Percentiles rank a stretch among this genome's conserved stretches.
phyloP scores from a whole-genome alignment of 2,329 filamentous ascomycete genomes.

The Hyphodiscus sp. region DNA sequence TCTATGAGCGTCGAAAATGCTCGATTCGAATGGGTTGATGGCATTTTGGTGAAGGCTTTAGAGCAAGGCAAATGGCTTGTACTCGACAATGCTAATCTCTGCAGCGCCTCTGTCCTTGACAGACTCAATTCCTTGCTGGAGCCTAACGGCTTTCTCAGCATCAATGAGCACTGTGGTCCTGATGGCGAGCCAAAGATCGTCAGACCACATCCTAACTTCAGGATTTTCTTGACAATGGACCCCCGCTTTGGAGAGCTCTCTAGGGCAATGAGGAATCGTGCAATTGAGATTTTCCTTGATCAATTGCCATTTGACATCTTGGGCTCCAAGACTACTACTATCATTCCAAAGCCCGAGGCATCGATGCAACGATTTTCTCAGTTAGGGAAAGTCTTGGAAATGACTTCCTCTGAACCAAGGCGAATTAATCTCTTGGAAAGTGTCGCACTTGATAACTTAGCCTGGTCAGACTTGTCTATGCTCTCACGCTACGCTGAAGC shows the following conservation, averaged over 20 bases:
- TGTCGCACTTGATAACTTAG: slow-evolving; percentile 28
- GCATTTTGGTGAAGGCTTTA: slow-evolving; percentile 81
- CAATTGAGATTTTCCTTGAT: slow-evolving; percentile 78
- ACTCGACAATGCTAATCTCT: slow-evolving; percentile 94
- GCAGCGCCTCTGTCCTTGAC: slow-evolving; percentile 90
- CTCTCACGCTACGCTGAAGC: slow-evolving; percentile 24
- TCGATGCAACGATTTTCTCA: slow-evolving; percentile 25
- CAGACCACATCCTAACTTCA: slow-evolving; percentile 76
- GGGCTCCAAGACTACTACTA: not conserved
- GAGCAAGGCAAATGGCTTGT: slow-evolving; percentile 86
- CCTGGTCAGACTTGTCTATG: slow-evolving; percentile 26
- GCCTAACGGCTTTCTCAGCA: slow-evolving; percentile 76
- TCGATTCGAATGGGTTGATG: slow-evolving; percentile 94
- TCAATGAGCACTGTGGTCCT: slow-evolving; percentile 85
- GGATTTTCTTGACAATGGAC: slow-evolving; percentile 91
- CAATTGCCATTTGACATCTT: slow-evolving; percentile 15
- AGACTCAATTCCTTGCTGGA: slow-evolving; percentile 91
- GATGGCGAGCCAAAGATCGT: slow-evolving; percentile 77
- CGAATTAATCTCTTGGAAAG: slow-evolving; percentile 11
- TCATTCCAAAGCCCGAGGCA: slow-evolving; percentile 16
- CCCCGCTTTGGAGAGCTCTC: slow-evolving; percentile 89
- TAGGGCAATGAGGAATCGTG: slow-evolving; percentile 91
- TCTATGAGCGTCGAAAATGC: slow-evolving; percentile 60
- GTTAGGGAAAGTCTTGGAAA: slow-evolving; percentile 15
- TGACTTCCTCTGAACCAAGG: not conserved